Evolutionary conservation across 2,329 filamentous ascomycete genomes (phyloP).

Genomic region (Colletotrichum sojae): DNA sequence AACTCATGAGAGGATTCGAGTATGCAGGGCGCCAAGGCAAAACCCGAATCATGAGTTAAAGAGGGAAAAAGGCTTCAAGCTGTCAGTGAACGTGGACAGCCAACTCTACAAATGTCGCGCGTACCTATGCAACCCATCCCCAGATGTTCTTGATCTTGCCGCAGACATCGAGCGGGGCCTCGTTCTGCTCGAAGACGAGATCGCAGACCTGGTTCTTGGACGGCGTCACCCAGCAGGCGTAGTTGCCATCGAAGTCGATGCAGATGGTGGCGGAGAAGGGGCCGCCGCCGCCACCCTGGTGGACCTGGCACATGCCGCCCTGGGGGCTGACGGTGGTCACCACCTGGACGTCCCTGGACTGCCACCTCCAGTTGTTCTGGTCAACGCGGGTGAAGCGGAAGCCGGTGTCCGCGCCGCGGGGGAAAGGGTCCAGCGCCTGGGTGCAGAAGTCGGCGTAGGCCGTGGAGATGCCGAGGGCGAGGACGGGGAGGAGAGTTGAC

Average conservation of each 20-base stretch:
- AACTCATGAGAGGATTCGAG: too few relatives aligned
- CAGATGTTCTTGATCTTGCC: slow-evolving; percentile 9
- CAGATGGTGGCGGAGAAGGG: slow-evolving; percentile 16
- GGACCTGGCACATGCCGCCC: slow-evolving; percentile 7
- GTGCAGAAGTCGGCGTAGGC: slow-evolving; percentile 19
- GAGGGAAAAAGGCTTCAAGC: background rate
- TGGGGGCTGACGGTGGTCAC: slow-evolving; percentile 9
- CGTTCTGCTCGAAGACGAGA: slow-evolving; percentile 17
- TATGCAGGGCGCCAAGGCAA: too few relatives aligned
- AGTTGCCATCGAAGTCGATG: slow-evolving; percentile 21
- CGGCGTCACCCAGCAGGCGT: slow-evolving; percentile 15
- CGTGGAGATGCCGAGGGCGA: slow-evolving; percentile 8
- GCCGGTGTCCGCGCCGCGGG: slow-evolving; percentile 9
- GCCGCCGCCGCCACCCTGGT: slow-evolving; percentile 28
- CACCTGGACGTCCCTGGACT: slow-evolving; percentile 11
- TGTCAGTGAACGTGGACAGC: background rate
- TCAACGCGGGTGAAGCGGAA: background rate
- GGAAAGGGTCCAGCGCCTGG: background rate
- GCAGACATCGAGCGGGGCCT: slow-evolving; percentile 11
- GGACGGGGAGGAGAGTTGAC: background rate
- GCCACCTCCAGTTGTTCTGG: slow-evolving; percentile 16
- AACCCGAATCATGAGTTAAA: too few relatives aligned
- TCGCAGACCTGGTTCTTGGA: slow-evolving; percentile 25
- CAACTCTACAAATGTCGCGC: too few relatives aligned
- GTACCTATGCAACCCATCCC: slow-evolving; percentile 23